phyloP scores from a whole-genome alignment of 306 rosid species.

The Ammopiptanthus mongolicus region DNA sequence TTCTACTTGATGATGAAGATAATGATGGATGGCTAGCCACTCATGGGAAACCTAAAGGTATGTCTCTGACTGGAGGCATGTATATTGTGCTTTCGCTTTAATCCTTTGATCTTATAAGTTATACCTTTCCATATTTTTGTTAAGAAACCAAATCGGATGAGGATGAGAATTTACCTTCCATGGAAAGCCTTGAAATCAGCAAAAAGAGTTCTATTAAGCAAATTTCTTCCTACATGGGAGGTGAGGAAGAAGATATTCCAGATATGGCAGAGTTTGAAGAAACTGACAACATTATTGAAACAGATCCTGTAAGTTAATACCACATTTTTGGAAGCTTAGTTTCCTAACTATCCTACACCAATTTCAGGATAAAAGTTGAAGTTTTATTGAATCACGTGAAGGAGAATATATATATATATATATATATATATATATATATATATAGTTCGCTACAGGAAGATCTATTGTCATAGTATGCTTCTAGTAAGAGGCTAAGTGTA shows the following conservation, averaged over 20 bases:
- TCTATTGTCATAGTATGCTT: not conserved
- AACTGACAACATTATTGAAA: constrained; percentile 61
- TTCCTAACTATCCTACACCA: not conserved
- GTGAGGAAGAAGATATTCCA: constrained; percentile 81
- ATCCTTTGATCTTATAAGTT: constrained; percentile 19
- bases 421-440: not conserved
- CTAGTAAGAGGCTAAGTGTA: not conserved
- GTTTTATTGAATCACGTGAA: constrained; percentile 2
- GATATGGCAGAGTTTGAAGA: constrained; percentile 85
- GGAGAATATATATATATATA: not conserved
- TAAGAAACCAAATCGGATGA: constrained; percentile 61
- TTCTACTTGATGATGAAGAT: constrained; percentile 87
- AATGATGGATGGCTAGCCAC: constrained; percentile 98
- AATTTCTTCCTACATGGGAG: constrained; percentile 47
- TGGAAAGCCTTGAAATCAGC: constrained; percentile 79
- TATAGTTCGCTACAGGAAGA: not conserved
- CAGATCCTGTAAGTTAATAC: constrained; percentile 68
- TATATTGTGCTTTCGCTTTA: not conserved
- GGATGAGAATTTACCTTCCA: constrained; percentile 79
- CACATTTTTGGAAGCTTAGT: not conserved
- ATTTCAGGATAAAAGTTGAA: not conserved
- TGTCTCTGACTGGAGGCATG: not conserved
- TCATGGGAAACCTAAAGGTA: constrained; percentile 92
- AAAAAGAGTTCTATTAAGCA: constrained; percentile 43
- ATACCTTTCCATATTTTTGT: not conserved